These are phyloP conservation scores for Arctium minus DNA, from an alignment of 129 eudicot species.

Conservation along the genomic window DNA sequence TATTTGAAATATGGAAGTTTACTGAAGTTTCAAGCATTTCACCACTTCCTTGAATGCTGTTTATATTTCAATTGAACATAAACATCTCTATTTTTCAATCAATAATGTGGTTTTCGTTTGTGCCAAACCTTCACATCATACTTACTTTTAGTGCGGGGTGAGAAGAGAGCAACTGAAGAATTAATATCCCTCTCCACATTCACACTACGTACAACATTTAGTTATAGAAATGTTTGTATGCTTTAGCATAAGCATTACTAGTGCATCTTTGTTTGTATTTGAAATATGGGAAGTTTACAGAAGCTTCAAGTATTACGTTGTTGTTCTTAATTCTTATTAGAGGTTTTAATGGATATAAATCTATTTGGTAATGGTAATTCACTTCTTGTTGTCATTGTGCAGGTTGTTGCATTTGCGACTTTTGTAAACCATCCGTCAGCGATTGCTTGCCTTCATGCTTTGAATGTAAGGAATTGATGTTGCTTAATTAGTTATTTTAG, in stretches of 20 bases:
- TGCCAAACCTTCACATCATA: no score
- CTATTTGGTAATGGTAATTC: background rate
- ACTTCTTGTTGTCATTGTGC: slow-evolving; percentile 13
- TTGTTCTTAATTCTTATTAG: background rate
- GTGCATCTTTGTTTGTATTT: no score
- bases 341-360: background rate
- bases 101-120: no score
- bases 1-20: background rate
- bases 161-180: no score
- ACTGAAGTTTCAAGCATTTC: background rate
- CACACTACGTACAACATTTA: no score
- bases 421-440: slow-evolving; percentile 84
- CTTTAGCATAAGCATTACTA: no score
- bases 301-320: background rate
- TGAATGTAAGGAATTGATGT: slow-evolving; percentile 54
- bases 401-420: slow-evolving; percentile 99
- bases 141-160: no score
- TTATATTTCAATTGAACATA: no score
- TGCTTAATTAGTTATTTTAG: background rate
- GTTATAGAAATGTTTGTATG: no score
- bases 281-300: background rate
- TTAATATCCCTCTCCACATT: no score
- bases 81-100: no score
- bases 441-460: slow-evolving; percentile 63
- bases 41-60: no score